Evolutionary conservation across 768 basidiomycete genomes (phyloP), one percentile per base, ranked within the genome.

Genomic region (Mrakia frigida): DNA sequence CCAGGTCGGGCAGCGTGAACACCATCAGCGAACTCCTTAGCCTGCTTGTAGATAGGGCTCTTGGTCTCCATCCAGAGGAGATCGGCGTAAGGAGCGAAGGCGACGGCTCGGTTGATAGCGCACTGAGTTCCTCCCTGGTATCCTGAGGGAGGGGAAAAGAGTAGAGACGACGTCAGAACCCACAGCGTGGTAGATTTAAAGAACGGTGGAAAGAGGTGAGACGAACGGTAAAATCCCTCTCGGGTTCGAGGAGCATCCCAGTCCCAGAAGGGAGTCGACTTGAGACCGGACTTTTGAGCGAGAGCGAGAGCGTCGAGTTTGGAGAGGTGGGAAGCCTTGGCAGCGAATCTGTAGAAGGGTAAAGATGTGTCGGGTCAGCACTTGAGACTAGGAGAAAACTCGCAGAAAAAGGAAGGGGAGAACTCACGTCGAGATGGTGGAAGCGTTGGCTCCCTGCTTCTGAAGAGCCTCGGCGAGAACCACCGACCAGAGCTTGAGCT

Each of bases 111-210:
- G 80, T 91, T 90, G 82, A 94, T 88, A 14, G 94, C 94, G 82
- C 94, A 95, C 82, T 92, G 90, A 6, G 95, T 98, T 11, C 96
- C 96, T 77, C 96, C 95, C 84, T 95, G 92, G 87, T 96, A 98
- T 79, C 96, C 76, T 77, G 76, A 25, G 41, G 6, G 37, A 25
- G 3, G 33, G 56, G 60, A 10, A 25, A 31, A 0, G 41, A 35
- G 31, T 7, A 25, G 16, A 5, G 37, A 43, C 1, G 37, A 18
- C 21, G 37, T 68, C 37, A 65, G 63, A 0, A n/a, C n/a, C 9
- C 2, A 28, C 4, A 65, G 35, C n/a, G 6, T 18, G 25, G 18
- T 11, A 35, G 23, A 43, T 25, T 14, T 6, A 31, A 35, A 33
- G 56, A 13, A 10, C 2, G 2, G 31, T 37, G 0, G 4, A 35